Conservation (phyloP, 352 stramenopile genomes). For the Peronospora destructor region DNA sequence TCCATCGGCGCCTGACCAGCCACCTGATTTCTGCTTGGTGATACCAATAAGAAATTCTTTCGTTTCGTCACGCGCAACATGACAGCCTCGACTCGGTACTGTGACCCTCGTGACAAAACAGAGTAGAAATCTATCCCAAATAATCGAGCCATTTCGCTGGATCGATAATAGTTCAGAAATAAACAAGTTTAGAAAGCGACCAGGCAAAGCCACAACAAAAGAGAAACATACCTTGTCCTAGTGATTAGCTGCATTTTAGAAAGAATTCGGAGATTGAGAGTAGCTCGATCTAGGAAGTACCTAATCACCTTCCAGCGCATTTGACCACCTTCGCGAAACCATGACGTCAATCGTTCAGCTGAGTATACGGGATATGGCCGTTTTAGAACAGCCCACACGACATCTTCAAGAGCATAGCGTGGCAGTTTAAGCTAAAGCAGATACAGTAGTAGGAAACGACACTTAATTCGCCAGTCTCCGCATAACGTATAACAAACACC, state of each 20-base stretch:
- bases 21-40: slow-evolving; percentile 75
- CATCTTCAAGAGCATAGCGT: slow-evolving; percentile 75
- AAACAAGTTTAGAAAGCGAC: background rate
- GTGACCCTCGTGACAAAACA: slow-evolving; percentile 87
- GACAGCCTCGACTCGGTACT: slow-evolving; percentile 90
- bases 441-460: background rate
- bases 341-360: slow-evolving; percentile 44
- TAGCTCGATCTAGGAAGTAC: slow-evolving; percentile 39
- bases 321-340: slow-evolving; percentile 38
- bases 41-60: slow-evolving; percentile 81
- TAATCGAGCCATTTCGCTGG: slow-evolving; percentile 88
- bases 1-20: slow-evolving; percentile 88
- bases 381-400: slow-evolving; percentile 59
- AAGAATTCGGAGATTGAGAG: slow-evolving; percentile 70
- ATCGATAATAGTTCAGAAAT: slow-evolving; percentile 1
- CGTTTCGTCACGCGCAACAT: slow-evolving; percentile 89
- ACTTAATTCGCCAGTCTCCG: background rate
- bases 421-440: slow-evolving; percentile 66
- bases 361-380: slow-evolving; percentile 60
- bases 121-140: slow-evolving; percentile 94
- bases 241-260: slow-evolving; percentile 84
- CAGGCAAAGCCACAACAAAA: background rate
- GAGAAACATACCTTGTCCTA: slow-evolving; percentile 45
- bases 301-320: slow-evolving; percentile 51
- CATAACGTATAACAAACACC: background rate